Base-by-base conservation (phyloP, 805 yeast genomes). In the Ogataea ramenticola region DNA sequence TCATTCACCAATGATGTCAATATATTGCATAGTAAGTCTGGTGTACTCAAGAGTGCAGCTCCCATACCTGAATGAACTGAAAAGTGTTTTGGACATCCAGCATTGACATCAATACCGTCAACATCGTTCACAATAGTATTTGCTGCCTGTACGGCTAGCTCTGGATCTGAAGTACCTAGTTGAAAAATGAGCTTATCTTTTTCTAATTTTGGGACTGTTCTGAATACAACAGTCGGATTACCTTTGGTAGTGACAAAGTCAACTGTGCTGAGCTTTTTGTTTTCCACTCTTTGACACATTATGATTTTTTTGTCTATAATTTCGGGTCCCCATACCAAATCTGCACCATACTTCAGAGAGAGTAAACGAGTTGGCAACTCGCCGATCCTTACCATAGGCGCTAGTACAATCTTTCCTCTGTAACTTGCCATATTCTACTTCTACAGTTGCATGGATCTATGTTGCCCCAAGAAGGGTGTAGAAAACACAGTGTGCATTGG, bases 1-100 rank as follows among this genome's bases (percentile, higher is more conserved):
- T 88, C 70, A 21, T 72, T 72, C 2, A 93, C 97, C 40, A 93
- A 65, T 8, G 74, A 72, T 3, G 63, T 62, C 47, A 93, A 65
- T 27, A 93, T 93, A 15, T 72, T 71, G 50, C 82, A 84, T 16
- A 93, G 68, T 33, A 77, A 65, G 38, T 86, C 96, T 0, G 98
- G 97, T 0, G 90, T 86, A 29, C 72, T 68, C 44, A 93, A 68
- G 39, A 93, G 68, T 1, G 96, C 97, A 2, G 98, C 96, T 5
- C 99, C 99, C 98, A 93, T 93, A 1, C 99, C 99, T 0, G 95
- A 73, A 62, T 93, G 99, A 3, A 89, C 74, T 1, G 95, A 85
- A 56, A 93, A 93, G 52, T 89, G 97, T 60, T 91, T 93, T 3
- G 99, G 99, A 65, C 99, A 93, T 5, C 99, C 99, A 26, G 96